Base-by-base conservation (phyloP, 331 rosid species). In the Saraca asoca region DNA sequence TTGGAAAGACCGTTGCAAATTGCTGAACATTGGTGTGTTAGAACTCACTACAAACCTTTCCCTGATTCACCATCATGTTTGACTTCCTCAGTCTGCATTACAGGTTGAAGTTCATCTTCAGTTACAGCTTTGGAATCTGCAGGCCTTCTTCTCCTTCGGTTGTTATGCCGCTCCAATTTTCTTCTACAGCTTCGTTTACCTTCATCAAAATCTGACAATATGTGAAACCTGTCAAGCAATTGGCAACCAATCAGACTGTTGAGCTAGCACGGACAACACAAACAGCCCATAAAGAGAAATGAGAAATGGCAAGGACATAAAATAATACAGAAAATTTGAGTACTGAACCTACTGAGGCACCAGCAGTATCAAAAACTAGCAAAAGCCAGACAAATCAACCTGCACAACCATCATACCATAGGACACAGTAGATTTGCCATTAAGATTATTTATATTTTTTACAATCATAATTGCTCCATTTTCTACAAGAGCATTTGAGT, bases 161-260 rank as follows among this genome's bases (percentile, higher is more conserved):
- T 90, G 80, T 94, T 94, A 75, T 94, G 99, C 19, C 92, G 89
- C 84, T 90, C 97, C 58, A 94, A 65, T 78, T 94, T 94, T 60
- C 96, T 85, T 71, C 99, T 83, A 68, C 99, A 94, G 54, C 99
- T 90, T 7, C 99, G 90, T 59, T 90, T 94, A 10, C 97, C 99
- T 82, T 94, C 97, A 34, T 94, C 99, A 75, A 94, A 94, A 82
- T 94, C 97, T 53, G 88, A 18, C 45, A 90, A 72, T 49, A 85
- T 45, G 51, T 94, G 99, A 80, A 94, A 94, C 95, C 99, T 90
- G 85, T 43, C 54, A 71, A 53, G 66, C 75, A 72, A 71, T 65
- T 13, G 64, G 44, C 62, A n/a, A 51, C 33, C 42, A 51, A 46
- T 18, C 59, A 61, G 56, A 52, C 16, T 29, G 2, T 14, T 55